Conservation (phyloP, 768 basidiomycete species). For the Lactarius hengduanensis region DNA sequence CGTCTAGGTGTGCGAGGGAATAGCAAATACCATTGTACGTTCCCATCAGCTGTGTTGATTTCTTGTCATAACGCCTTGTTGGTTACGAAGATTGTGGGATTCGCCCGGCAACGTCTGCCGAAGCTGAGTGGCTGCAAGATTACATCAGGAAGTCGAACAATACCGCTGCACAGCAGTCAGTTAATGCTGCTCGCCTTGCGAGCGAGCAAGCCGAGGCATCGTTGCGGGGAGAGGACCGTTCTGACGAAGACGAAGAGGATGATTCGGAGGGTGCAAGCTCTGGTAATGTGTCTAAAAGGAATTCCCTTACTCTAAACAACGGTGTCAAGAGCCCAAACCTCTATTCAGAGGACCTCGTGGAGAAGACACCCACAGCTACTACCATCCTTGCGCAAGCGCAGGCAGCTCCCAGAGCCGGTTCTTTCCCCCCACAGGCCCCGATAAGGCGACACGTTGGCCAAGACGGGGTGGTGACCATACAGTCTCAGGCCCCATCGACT, state of each 20-base stretch:
- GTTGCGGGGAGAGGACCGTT: conserved; percentile 64
- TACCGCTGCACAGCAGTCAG: conserved; percentile 70
- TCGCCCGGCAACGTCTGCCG: conserved; percentile 84
- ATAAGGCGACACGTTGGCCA: conserved; percentile 69
- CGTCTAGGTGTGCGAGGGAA: conserved; percentile 91
- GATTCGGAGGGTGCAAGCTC: conserved; percentile 74
- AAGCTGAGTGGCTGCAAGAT: conserved; percentile 90
- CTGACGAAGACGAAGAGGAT: conserved; percentile 85
- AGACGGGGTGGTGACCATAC: conserved; percentile 56
- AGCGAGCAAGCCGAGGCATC: conserved; percentile 65
- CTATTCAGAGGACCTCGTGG: conserved; percentile 65
- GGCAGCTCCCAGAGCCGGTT: conserved; percentile 54
- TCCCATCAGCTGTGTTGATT: conserved; percentile 36
- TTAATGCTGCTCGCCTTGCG: conserved; percentile 70
- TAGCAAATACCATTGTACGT: conserved; percentile 93
- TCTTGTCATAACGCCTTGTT: conserved; percentile 23
- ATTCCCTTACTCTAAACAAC: conserved; percentile 63
- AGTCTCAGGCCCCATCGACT: conserved; percentile 41
- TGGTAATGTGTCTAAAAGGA: conserved; percentile 64
- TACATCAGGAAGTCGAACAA: conserved; percentile 92
- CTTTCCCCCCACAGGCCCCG: conserved; percentile 66
- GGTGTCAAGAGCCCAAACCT: conserved; percentile 55
- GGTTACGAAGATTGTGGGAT: conserved; percentile 78
- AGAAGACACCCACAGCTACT: conserved; percentile 85
- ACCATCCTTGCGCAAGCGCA: conserved; percentile 77